Conservation (phyloP, 176 grass and related monocot genomes). For the Luzula sylvatica region DNA sequence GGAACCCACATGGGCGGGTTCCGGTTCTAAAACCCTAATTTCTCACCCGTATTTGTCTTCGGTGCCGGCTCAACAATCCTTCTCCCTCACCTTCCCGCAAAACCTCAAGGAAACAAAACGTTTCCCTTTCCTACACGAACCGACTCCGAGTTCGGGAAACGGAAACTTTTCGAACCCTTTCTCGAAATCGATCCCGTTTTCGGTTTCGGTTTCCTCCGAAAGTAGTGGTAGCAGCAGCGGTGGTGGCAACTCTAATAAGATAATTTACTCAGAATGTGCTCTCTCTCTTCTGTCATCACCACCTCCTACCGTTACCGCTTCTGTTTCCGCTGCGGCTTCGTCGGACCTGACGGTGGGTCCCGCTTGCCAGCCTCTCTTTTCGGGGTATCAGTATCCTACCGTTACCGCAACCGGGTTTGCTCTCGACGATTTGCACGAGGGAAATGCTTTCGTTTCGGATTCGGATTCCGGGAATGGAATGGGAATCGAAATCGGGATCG, state of each 20-base stretch:
- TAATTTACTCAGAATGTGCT: constrained; percentile 58
- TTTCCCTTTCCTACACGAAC: constrained; percentile 31
- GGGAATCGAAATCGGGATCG: background rate
- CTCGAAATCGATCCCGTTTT: constrained; percentile 8
- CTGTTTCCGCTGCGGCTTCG: constrained; percentile 14
- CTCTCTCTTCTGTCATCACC: constrained; percentile 99
- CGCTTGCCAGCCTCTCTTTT: constrained; percentile 10
- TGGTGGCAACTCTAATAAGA: constrained; percentile 10
- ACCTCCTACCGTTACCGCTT: constrained; percentile 20
- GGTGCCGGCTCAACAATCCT: constrained; percentile 12
- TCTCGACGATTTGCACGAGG: background rate
- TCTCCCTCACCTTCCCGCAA: constrained; percentile 45
- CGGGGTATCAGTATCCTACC: background rate
- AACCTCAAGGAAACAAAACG: constrained; percentile 22
- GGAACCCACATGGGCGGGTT: constrained; percentile 16
- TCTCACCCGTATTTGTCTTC: constrained; percentile 5
- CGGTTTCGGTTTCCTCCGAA: constrained; percentile 14
- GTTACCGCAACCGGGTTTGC: constrained; percentile 1
- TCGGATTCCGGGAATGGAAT: constrained; percentile 10
- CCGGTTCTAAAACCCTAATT: constrained; percentile 1
- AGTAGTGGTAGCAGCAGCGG: constrained; percentile 14
- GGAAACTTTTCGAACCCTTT: background rate
- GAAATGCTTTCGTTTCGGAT: constrained; percentile 5
- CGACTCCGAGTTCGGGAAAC: background rate
- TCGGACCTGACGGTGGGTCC: constrained; percentile 22